Evolutionary conservation across 805 yeast genomes (phyloP), one percentile per base, ranked within the genome.

Genomic region (Saccharomycopsis fibuligera): DNA sequence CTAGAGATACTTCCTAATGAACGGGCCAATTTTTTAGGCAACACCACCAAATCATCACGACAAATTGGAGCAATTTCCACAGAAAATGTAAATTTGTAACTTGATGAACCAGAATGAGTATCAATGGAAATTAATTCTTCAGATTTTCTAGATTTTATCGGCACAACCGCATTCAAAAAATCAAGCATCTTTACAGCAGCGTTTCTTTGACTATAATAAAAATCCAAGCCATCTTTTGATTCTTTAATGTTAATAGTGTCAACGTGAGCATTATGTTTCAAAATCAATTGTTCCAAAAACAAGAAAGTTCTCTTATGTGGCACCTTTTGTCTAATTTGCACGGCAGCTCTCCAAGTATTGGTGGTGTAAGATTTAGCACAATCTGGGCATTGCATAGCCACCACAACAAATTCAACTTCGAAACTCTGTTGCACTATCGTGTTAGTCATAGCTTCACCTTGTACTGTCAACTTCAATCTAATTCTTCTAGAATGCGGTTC

Each of bases 401-500:
- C 74, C 48, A 91, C 99, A 16, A 86, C 79, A 63, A 84, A 93
- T 62, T 91, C 98, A 12, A 90, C 97, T 66, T 87, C 97, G 63
- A 91, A 89, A 23, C 85, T 78, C 68, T 93, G 99, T 63, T 95
- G 97, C 30, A 93, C 80, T 56, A 91, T 85, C 23, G 96, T 87
- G 61, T 87, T 88, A 25, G 83, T 74, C 78, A 89, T 81, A 22
- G 96, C 97, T 65, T 93, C 99, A 57, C 97, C 97, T 67, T 91
- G 98, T 27, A 93, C 96, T 0, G 97, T 88, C 47, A 93, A 68
- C 61, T 90, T 89, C 55, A 95, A 79, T 65, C 89, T 81, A 53
- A 91, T 80, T 72, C 99, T 83, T 67, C 99, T 78, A 24, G 97
- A 89, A 66, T 93, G 99, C 2, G 99, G 99, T 69, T 93, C 99